Evolutionary conservation across 78 protist species (phyloP).

Genomic region (Pigoraptor vietnamica): DNA sequence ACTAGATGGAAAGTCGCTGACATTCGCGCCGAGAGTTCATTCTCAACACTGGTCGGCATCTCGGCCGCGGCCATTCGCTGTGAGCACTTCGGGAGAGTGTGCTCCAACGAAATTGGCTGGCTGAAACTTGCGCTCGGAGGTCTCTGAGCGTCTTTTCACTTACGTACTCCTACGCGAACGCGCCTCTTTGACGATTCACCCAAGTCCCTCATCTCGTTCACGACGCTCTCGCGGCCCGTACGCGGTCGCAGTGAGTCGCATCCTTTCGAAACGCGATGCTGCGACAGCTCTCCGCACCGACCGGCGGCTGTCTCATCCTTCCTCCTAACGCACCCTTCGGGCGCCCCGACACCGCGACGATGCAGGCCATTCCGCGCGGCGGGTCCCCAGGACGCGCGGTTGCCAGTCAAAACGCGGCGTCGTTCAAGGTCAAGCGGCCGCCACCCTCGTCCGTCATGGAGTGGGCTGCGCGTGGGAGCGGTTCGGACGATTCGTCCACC

Average conservation of each 20-base stretch:
- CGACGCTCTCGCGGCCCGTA: not conserved
- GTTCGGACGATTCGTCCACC: not conserved
- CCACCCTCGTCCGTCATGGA: not conserved
- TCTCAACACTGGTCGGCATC: too few relatives aligned
- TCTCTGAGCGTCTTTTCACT: not conserved
- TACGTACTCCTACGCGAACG: too few relatives aligned
- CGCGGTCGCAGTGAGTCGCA: not conserved
- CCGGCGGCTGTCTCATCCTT: not conserved
- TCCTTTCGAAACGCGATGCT: not conserved
- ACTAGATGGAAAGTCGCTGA: too few relatives aligned
- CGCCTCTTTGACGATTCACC: not conserved
- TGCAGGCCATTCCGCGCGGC: not conserved
- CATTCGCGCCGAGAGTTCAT: too few relatives aligned
- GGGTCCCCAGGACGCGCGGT: too few relatives aligned
- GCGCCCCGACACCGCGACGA: not conserved
- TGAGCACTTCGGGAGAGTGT: not conserved
- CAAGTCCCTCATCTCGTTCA: too few relatives aligned
- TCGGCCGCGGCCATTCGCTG: not conserved
- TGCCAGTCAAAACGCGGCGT: too few relatives aligned
- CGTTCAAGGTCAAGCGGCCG: not conserved
- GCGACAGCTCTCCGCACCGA: not conserved
- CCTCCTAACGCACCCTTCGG: not conserved
- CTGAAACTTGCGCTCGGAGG: not conserved
- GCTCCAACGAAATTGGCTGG: not conserved
- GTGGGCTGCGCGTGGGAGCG: not conserved